A percentile compares a stretch with the other conserved stretches of the same genome.
phyloP scores from a whole-genome alignment of 441 rosid species.

The Jatropha podagrica region DNA sequence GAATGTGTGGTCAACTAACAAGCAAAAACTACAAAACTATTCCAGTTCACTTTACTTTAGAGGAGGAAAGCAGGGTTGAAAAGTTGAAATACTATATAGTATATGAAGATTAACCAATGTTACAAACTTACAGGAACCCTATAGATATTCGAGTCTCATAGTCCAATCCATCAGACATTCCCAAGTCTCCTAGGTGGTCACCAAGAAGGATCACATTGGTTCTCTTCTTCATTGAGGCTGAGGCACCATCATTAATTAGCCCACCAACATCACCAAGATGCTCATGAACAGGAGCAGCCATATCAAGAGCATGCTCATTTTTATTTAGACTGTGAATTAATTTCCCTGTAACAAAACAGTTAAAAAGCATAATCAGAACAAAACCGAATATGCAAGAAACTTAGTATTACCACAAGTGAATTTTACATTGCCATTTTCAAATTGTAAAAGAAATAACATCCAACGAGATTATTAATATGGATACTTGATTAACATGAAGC shows the following conservation, averaged over 20 bases:
- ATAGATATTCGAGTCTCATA: constrained; percentile 70
- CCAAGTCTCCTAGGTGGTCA: constrained; percentile 80
- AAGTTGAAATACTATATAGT: background rate
- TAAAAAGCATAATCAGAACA: constrained; percentile 16
- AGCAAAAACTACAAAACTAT: background rate
- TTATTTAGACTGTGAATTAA: constrained; percentile 79
- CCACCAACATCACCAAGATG: constrained; percentile 44
- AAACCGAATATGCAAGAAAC: constrained; percentile 6
- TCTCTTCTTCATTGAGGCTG: constrained; percentile 54
- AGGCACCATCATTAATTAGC: constrained; percentile 35
- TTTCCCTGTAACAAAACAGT: constrained; percentile 52
- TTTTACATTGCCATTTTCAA: background rate
- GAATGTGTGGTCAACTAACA: background rate
- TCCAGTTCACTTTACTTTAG: background rate
- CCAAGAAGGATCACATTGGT: constrained; percentile 85
- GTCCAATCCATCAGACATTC: constrained; percentile 85
- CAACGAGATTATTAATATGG: background rate
- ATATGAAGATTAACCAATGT: constrained; percentile 2
- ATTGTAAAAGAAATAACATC: background rate
- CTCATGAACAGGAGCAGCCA: constrained; percentile 80
- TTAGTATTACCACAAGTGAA: background rate
- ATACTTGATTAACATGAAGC: background rate
- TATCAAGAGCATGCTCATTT: constrained; percentile 85
- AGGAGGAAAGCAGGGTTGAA: background rate
- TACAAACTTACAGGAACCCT: constrained; percentile 72